Conservation (phyloP, 805 yeast species). For the Ogataea angusta region DNA sequence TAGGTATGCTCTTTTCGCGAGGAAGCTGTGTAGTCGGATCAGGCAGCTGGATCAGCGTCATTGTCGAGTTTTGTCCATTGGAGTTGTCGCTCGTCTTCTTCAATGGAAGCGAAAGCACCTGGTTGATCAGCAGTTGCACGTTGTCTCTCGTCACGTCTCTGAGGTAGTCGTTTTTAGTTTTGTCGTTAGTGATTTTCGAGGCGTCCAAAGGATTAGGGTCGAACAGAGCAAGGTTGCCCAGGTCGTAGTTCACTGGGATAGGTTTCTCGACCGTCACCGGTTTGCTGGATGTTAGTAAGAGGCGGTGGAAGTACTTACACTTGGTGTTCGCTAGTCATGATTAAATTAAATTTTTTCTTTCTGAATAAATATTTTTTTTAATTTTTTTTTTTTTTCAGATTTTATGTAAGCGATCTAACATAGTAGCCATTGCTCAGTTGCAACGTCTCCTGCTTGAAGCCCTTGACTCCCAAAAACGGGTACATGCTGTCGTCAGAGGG, state of each 20-base stretch:
- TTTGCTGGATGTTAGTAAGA: slow-evolving; percentile 33
- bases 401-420: not conserved
- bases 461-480: slow-evolving; percentile 18
- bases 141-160: slow-evolving; percentile 79
- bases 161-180: slow-evolving; percentile 60
- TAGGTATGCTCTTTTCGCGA: slow-evolving; percentile 93
- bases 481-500: not conserved
- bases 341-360: slow-evolving; percentile 1
- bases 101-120: slow-evolving; percentile 83
- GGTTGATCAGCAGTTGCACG: slow-evolving; percentile 87
- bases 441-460: slow-evolving; percentile 9
- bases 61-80: slow-evolving; percentile 59
- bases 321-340: slow-evolving; percentile 16
- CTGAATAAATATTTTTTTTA: not conserved
- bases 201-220: slow-evolving; percentile 84
- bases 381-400: not conserved
- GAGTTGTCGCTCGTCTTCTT: slow-evolving; percentile 63
- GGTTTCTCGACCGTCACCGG: slow-evolving; percentile 89
- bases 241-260: slow-evolving; percentile 83
- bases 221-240: slow-evolving; percentile 87
- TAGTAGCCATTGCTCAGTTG: slow-evolving; percentile 7
- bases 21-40: slow-evolving; percentile 80
- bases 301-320: slow-evolving; percentile 13
- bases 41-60: slow-evolving; percentile 83
- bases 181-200: slow-evolving; percentile 49